Base-by-base conservation (phyloP, 352 stramenopile species). In the Phytopythium chamaehyphon region DNA sequence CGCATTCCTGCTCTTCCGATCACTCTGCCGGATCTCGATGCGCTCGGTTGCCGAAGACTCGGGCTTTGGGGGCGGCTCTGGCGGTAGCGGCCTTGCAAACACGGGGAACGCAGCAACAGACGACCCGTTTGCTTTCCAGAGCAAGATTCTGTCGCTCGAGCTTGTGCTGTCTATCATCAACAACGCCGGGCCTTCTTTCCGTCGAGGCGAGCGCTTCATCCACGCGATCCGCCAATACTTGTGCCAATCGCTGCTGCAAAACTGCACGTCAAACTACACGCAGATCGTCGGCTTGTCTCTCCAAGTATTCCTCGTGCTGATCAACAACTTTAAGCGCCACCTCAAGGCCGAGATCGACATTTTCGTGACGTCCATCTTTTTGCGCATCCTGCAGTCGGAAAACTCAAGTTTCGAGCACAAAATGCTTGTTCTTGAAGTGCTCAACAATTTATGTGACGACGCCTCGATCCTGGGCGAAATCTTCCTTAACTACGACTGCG, bases 401-500 rank as follows among this genome's bases (percentile, higher is more conserved):
- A 99, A 99, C 65, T 97, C 88, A 19, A 97, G 93, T 14, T 97
- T 98, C 61, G 94, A 98, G 39, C 97, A 99, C 76, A 99, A 99
- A 62, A 74, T 96, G 56, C 67, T 99, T 6, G 96, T 99, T 24
- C 74, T 99, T 3, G 93, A 99, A 70, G 87, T 96, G n/a, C 83
- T 99, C 19, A 85, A 93, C 43, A 86, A 90, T 10, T 85, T 99
- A 10, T 98, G 95, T 67, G 81, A 95, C 39, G 96, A 99, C 69
- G 83, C 95, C 31, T 66, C 86, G 37, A 90, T 96, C 16, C 72
- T 99, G 3, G 90, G 97, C 1, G 96, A 99, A 63, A 92, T 99
- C 42, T 99, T 99, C 61, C 72, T 99, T 19, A 99, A 99, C 63
- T 99, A 99, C 73, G 98, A 99, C 64, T 99, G 97, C 60, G 97